A percentile compares a stretch with the other conserved stretches of the same genome.
These are phyloP conservation scores for Lentinus tigrinus DNA, from an alignment of 768 basidiomycete genomes.

Conservation along the genomic window DNA sequence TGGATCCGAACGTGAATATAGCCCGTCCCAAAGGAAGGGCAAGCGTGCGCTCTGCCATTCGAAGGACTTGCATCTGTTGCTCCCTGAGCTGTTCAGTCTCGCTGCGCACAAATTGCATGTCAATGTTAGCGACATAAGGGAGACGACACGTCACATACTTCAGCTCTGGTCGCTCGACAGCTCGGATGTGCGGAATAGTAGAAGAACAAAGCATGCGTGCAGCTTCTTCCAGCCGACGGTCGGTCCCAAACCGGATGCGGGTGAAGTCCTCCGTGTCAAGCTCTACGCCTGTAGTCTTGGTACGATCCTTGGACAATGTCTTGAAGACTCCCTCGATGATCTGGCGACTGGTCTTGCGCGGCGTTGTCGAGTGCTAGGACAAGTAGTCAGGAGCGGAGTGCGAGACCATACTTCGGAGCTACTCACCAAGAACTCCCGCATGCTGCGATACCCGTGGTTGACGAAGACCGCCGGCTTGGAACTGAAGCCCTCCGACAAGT, in stretches of 20 bases:
- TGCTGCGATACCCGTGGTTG: slow-evolving; percentile 54
- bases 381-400: slow-evolving; percentile 7
- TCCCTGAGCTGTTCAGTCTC: slow-evolving; percentile 88
- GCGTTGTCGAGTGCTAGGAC: slow-evolving; percentile 48
- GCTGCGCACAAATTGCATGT: slow-evolving; percentile 37
- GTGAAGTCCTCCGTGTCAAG: slow-evolving; percentile 72
- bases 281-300: slow-evolving; percentile 68
- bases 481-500: slow-evolving; percentile 66
- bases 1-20: slow-evolving; percentile 87
- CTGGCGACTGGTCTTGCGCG: slow-evolving; percentile 50
- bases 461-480: slow-evolving; percentile 44
- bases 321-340: slow-evolving; percentile 48
- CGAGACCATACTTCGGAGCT: neutral
- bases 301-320: slow-evolving; percentile 53
- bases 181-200: slow-evolving; percentile 59
- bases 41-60: slow-evolving; percentile 85
- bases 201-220: slow-evolving; percentile 88
- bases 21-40: slow-evolving; percentile 88
- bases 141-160: slow-evolving; percentile 45
- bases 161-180: slow-evolving; percentile 65
- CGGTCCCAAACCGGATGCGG: slow-evolving; percentile 85
- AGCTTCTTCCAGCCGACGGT: slow-evolving; percentile 88
- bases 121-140: neutral
- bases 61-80: slow-evolving; percentile 76
- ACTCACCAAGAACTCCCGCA: slow-evolving; percentile 59